Percentiles rank a stretch among this genome's conserved stretches.
phyloP scores from a whole-genome alignment of 768 basidiomycete species.

The Rubroboletus pulcherrimus region DNA sequence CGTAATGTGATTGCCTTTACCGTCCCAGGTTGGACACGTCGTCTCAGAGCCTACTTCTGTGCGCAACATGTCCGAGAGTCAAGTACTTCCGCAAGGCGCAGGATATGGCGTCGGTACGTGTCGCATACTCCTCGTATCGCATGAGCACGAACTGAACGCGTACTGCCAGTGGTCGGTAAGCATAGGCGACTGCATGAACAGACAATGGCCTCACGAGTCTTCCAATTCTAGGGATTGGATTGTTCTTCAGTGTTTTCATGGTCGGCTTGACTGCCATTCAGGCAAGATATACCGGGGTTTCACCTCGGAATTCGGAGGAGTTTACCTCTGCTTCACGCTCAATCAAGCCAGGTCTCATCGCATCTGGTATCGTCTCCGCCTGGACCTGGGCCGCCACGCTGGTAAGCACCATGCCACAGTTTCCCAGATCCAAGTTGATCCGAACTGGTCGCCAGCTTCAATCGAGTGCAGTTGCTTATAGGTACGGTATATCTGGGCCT shows the following conservation, averaged over 20 bases:
- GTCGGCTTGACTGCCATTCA: conserved; percentile 74
- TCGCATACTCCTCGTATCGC: neutral
- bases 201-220: neutral
- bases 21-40: neutral
- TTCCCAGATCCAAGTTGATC: neutral
- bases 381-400: conserved; percentile 90
- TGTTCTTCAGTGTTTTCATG: conserved; percentile 87
- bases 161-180: conserved; percentile 48
- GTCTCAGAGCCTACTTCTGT: neutral
- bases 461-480: conserved; percentile 81
- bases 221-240: conserved; percentile 61
- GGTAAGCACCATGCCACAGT: conserved; percentile 30
- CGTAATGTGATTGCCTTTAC: neutral
- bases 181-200: neutral
- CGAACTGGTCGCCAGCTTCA: conserved; percentile 47
- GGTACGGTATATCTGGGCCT: conserved; percentile 79
- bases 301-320: conserved; percentile 76
- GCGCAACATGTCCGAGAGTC: conserved; percentile 23
- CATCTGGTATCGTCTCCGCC: conserved; percentile 87
- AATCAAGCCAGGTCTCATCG: conserved; percentile 89
- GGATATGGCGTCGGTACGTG: conserved; percentile 78
- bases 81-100: conserved; percentile 71
- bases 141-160: neutral
- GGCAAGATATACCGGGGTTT: conserved; percentile 78
- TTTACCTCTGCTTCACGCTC: conserved; percentile 79